These are phyloP conservation scores for Paspalum notatum DNA, from an alignment of 176 grass and related monocot genomes.

Conservation along the genomic window DNA sequence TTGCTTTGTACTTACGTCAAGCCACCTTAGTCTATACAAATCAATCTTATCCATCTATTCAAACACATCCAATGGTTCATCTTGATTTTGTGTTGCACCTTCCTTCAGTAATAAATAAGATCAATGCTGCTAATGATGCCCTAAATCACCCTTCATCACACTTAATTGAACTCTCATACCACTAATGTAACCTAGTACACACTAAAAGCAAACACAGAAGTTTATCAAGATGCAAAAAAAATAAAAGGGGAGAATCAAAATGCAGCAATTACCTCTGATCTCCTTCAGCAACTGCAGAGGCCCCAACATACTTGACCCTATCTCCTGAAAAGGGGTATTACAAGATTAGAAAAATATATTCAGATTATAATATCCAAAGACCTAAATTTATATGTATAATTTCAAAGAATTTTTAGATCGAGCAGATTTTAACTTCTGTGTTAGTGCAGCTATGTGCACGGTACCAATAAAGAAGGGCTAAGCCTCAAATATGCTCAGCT, in stretches of 20 bases:
- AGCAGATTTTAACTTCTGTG: not conserved
- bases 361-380: not conserved
- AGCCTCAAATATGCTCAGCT: constrained; percentile 30
- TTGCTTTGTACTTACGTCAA: not conserved
- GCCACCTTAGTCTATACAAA: not conserved
- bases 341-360: constrained; percentile 29
- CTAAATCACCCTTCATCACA: not conserved
- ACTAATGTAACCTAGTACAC: not conserved
- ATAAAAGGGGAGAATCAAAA: constrained; percentile 29
- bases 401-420: constrained; percentile 1
- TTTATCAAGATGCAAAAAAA: not conserved
- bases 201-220: too few species aligned
- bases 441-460: constrained; percentile 11
- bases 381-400: constrained; percentile 24
- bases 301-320: constrained; percentile 79
- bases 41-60: not conserved
- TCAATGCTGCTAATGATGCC: not conserved
- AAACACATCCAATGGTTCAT: not conserved
- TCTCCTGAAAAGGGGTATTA: constrained; percentile 71
- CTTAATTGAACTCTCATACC: not conserved
- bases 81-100: not conserved
- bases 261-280: constrained; percentile 66
- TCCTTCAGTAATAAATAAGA: constrained; percentile 3
- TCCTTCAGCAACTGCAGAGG: constrained; percentile 46
- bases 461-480: not conserved